Evolutionary conservation across 441 rosid species (phyloP), one percentile per base, ranked within the genome.

Genomic region (Mallotus repandus): DNA sequence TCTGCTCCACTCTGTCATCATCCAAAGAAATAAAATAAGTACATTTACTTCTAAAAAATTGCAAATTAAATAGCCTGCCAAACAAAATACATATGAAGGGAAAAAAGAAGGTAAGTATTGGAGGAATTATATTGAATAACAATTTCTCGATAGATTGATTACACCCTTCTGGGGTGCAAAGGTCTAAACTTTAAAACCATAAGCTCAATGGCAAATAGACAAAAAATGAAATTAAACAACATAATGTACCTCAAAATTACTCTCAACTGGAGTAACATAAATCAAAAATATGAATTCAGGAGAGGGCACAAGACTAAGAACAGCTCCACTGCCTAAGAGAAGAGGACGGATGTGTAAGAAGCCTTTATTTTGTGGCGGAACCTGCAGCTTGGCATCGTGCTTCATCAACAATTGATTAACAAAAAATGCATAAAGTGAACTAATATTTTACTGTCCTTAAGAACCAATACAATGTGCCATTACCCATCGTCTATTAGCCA

Each of bases 401-500:
- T 14, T 57, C 14, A 43, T 14, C 35, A 65, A 68, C n/a, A 68
- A 50, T 70, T 41, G 19, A 58, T 45, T 58, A 35, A 14, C 48
- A 52, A 13, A 60, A 9, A 66, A 57, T 11, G 54, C 11, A 60
- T 12, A 50, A 43, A 41, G 10, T 58, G 52, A 66, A n/a, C 73
- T 7, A 25, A 76, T 25, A 29, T 67, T 57, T 62, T 35, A 35
- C 5, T 35, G 1, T 16, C 9, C 21, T 19, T 52, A 10, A 59
- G 60, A 72, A 58, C 55, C 21, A 73, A 19, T 35, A 35, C 10
- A 19, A 57, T 21, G 61, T 15, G n/a, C 29, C 43, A 67, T 66
- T 72, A 82, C 89, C 89, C 89, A 84, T 0, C 74, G 75, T 73
- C 71, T 78, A 68, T 85, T 87, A 22, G 86, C 86, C 25, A 63